Evolutionary conservation across 148 eudicot species (phyloP), one percentile per base, ranked within the genome.

Genomic region (Diospyros kaki): DNA sequence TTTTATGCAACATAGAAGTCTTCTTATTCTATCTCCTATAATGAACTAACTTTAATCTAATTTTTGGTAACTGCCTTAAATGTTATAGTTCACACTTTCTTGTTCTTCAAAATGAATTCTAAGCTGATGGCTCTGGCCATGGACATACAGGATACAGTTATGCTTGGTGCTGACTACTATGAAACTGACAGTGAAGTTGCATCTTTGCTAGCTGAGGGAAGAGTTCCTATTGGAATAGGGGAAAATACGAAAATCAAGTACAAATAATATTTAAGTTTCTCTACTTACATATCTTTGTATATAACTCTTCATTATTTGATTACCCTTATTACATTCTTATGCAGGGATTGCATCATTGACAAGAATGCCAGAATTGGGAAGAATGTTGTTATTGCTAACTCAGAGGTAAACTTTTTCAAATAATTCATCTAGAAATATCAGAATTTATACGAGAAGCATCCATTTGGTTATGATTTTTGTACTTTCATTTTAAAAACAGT

Each of bases 331-430:
- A 48, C 12, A 1, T 69, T 41, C 54, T 77, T 76, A 43, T 74
- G 77, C 91, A 95, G 97, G 67, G 91, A 84, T 11, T 95, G 99
- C 86, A 95, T 95, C 52, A 95, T 95, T 56, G 99, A 95, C 90
- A 95, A 95, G 84, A 95, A 95, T 73, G 97, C 97, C 15, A 91
- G 94, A 88, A 93, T 95, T 51, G 99, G 99, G 67, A 88, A 90
- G 73, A 91, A 93, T 71, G 97, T 95, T 43, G 75, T 84, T 64
- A 90, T 95, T 59, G 84, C 90, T 64, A 95, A 95, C 81, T 84
- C 97, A 58, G 97, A 93, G 93, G 99, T 91, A 85, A 46, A 60
- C 72, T 51, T 59, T 58, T 40, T 63, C 51, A 0, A 1, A 61
- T 59, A 55, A 15, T 55, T 54, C 41, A 62, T 39, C 28, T 0